Evolutionary conservation across 169 alveolate species (phyloP).

Genomic region (Nephromyces sp.): DNA sequence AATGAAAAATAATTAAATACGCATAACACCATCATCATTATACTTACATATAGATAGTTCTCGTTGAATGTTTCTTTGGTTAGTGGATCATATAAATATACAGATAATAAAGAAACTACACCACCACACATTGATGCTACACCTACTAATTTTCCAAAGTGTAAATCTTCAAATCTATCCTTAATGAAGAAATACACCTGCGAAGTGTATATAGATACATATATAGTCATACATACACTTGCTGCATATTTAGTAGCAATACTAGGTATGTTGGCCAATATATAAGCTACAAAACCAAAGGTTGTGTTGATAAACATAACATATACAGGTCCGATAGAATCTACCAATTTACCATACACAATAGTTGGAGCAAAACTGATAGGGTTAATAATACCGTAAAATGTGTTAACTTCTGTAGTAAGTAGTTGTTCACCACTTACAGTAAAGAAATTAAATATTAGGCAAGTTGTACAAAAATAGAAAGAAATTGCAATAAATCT

Average conservation of each 20-base stretch:
- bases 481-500: constrained; percentile 13
- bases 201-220: constrained; percentile 15
- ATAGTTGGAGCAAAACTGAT: constrained; percentile 25
- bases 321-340: constrained; percentile 9
- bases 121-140: constrained; percentile 15
- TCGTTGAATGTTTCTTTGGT: constrained; percentile 1
- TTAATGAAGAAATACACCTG: constrained; percentile 20
- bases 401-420: constrained; percentile 32
- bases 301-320: constrained; percentile 2
- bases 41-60: neutral
- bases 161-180: neutral
- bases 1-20: neutral
- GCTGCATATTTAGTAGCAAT: neutral
- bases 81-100: constrained; percentile 11
- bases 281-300: constrained; percentile 15
- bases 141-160: constrained; percentile 24
- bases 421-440: constrained; percentile 27
- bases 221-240: constrained; percentile 5
- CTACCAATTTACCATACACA: constrained; percentile 29
- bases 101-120: constrained; percentile 10
- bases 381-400: constrained; percentile 30
- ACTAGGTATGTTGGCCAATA: neutral
- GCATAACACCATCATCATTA: neutral
- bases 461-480: constrained; percentile 8
- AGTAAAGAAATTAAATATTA: constrained; percentile 19